Evolutionary conservation across 352 stramenopile species (phyloP).

Genomic region (Peronospora belbahrii): DNA sequence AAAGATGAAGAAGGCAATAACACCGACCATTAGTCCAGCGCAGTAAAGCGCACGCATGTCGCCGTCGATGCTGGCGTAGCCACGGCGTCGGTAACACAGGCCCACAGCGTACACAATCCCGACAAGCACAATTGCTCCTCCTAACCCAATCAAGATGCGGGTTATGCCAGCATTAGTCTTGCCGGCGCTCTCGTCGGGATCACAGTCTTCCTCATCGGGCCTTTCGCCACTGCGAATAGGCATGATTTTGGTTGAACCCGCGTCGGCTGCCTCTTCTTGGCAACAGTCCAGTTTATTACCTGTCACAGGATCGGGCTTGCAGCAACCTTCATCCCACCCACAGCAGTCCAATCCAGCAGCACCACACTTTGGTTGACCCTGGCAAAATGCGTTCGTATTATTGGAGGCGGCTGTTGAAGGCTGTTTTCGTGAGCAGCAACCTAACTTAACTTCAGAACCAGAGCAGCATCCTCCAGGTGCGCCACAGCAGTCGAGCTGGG

Average conservation of each 20-base stretch:
- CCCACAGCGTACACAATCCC: constrained; percentile 34
- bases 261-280: constrained; percentile 5
- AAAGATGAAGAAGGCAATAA: constrained; percentile 68
- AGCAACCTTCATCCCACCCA: constrained; percentile 34
- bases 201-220: constrained; percentile 6
- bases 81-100: constrained; percentile 56
- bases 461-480: constrained; percentile 39
- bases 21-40: constrained; percentile 41
- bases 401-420: neutral
- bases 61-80: constrained; percentile 51
- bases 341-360: constrained; percentile 45
- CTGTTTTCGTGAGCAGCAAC: constrained; percentile 30
- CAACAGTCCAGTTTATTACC: constrained; percentile 36
- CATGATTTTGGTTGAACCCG: constrained; percentile 5
- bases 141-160: constrained; percentile 37
- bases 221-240: constrained; percentile 13
- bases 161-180: constrained; percentile 3
- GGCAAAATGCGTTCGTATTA: constrained; percentile 14
- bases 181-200: constrained; percentile 15
- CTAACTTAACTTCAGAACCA: constrained; percentile 24
- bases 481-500: constrained; percentile 40
- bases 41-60: constrained; percentile 67
- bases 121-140: constrained; percentile 30
- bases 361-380: constrained; percentile 33
- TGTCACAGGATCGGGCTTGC: constrained; percentile 23